Evolutionary conservation across 768 basidiomycete species (phyloP), one percentile per base, ranked within the genome.

Genomic region (Pleurotus pulmonarius): DNA sequence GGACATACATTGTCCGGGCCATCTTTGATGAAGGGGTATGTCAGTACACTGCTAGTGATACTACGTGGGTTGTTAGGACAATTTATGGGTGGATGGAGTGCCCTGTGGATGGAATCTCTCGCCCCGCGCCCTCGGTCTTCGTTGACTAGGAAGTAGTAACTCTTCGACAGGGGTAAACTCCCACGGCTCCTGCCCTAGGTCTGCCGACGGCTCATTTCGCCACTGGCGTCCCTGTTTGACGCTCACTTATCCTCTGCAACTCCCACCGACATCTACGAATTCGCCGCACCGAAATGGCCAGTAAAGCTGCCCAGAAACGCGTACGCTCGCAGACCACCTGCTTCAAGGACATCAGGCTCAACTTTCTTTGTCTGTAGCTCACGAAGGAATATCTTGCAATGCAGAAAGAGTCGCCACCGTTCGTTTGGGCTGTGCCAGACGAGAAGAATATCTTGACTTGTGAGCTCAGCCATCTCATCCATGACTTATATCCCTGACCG

Each of bases 361-460:
- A 39, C 15, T n/a, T 44, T 25, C 52, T 45, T 15, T 46, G 13
- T 6, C 43, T 60, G 47, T 68, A 92, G 90, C 83, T 92, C 59
- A 75, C 79, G 37, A 94, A 96, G 73, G 95, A 98, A 77, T 94
- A 88, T 73, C 83, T 90, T 64, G 76, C 82, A 48, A 96, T 98
- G 91, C 93, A 96, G 74, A 88, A 75, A 66, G 87, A 90, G 59
- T 93, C 96, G 12, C 96, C 96, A 1, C 96, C 96, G 58, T 98
- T 94, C 71, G 87, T 98, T 18, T 95, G 91, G 88, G 95, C 96
- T 39, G 82, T 81, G 26, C 96, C 96, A 12, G 94, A 97, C 65
- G 96, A 98, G 82, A 94, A 94, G 86, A 96, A 98, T 70, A 95
- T 98, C 64, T 71, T 98, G 49, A 94, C 83, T 55, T 98, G 94